A percentile compares a stretch with the other conserved stretches of the same genome.
These are phyloP conservation scores for Eimeria sp. DNA, from an alignment of 169 alveolate genomes.

Conservation along the genomic window DNA sequence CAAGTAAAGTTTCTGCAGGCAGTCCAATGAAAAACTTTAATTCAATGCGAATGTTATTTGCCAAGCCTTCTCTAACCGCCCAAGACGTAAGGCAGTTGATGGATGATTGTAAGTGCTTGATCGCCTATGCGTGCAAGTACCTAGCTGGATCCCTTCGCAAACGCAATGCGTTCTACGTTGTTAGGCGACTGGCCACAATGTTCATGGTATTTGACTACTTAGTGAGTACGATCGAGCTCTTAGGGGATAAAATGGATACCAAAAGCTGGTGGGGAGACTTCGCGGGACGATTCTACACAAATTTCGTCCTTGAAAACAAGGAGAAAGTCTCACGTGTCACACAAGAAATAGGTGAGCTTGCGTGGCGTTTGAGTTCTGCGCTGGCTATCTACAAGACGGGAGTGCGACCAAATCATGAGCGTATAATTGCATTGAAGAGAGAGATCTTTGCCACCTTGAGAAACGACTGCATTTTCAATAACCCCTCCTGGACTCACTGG, in stretches of 20 bases:
- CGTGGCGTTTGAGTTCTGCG: neutral
- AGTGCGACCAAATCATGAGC: neutral
- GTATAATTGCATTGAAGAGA: neutral
- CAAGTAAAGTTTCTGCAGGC: too few relatives aligned
- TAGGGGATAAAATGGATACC: slow-evolving; percentile 22
- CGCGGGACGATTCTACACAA: neutral
- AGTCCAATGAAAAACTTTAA: neutral
- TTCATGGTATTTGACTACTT: neutral
- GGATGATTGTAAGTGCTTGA: neutral
- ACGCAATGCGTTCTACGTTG: neutral
- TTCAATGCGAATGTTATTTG: neutral
- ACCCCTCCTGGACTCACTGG: neutral
- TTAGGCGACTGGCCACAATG: neutral
- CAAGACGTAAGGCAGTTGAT: neutral
- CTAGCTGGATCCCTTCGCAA: neutral
- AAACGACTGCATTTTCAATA: neutral
- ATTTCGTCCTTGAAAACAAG: neutral
- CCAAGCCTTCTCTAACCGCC: neutral
- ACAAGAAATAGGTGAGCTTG: neutral
- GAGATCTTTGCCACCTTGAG: neutral
- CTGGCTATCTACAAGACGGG: neutral
- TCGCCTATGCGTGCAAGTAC: neutral
- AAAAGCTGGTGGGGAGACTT: neutral
- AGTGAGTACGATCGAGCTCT: neutral
- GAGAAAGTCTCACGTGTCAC: neutral